phyloP scores from a whole-genome alignment of 2,329 filamentous ascomycete species.

The Neodidymelliopsis sp. region DNA sequence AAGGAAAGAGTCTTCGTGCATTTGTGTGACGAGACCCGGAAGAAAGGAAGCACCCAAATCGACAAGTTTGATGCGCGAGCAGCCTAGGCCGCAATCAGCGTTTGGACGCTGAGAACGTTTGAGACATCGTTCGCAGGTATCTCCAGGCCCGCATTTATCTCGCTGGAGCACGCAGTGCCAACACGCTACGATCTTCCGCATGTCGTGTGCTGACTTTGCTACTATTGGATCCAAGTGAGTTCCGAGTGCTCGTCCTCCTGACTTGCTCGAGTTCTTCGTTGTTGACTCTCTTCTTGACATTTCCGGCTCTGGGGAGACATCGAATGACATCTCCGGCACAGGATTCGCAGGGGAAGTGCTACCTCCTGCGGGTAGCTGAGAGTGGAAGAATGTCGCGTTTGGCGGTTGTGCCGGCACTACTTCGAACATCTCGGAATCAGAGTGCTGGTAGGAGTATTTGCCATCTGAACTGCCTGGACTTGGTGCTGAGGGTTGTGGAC shows the following conservation, averaged over 20 bases:
- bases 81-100: conserved; percentile 53
- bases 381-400: not conserved
- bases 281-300: conserved; percentile 22
- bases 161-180: conserved; percentile 59
- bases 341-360: conserved; percentile 18
- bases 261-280: conserved; percentile 38
- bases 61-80: conserved; percentile 55
- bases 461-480: conserved; percentile 44
- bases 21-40: conserved; percentile 50
- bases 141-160: conserved; percentile 54
- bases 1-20: conserved; percentile 54
- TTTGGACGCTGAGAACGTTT: conserved; percentile 50
- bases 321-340: conserved; percentile 30
- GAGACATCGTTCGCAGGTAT: conserved; percentile 49
- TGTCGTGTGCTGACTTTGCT: conserved; percentile 52
- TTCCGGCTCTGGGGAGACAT: conserved; percentile 39
- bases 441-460: conserved; percentile 35
- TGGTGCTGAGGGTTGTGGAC: conserved; percentile 33
- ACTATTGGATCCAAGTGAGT: conserved; percentile 47
- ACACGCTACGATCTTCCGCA: conserved; percentile 57
- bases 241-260: conserved; percentile 49
- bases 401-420: conserved; percentile 12
- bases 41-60: conserved; percentile 55
- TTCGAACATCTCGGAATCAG: conserved; percentile 36
- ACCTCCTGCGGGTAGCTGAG: conserved; percentile 9